Percentiles rank a stretch among this genome's conserved stretches.
phyloP scores from a whole-genome alignment of 352 stramenopile species.

The Globisporangium acanthophoron region DNA sequence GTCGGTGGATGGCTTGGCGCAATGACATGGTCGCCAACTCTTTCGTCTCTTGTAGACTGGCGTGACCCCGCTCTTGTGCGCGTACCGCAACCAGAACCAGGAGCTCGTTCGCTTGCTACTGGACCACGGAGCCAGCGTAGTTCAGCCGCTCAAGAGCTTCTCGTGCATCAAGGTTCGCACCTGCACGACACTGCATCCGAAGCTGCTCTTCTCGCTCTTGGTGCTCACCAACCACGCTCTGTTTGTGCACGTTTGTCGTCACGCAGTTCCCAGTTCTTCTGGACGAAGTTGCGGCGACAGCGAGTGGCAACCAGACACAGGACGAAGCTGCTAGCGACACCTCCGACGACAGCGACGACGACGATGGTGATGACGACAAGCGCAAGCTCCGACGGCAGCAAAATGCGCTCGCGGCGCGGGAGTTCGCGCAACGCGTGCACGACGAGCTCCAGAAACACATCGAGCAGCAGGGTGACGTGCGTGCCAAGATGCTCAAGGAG shows the following conservation, averaged over 20 bases:
- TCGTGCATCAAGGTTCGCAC: constrained; percentile 30
- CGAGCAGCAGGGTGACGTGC: constrained; percentile 21
- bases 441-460: constrained; percentile 18
- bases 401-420: constrained; percentile 1
- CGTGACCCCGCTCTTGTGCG: constrained; percentile 46
- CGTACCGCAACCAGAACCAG: constrained; percentile 46
- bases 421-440: constrained; percentile 13
- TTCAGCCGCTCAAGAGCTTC: constrained; percentile 24
- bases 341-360: constrained; percentile 1
- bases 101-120: constrained; percentile 39
- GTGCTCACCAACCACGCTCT: background rate
- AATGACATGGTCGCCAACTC: background rate
- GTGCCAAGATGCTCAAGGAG: constrained; percentile 23
- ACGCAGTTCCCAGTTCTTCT: constrained; percentile 16
- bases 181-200: too few relatives aligned
- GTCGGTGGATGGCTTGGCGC: background rate
- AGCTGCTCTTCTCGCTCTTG: background rate
- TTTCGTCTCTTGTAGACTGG: constrained; percentile 13
- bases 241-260: background rate
- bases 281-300: constrained; percentile 5
- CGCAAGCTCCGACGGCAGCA: background rate
- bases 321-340: background rate
- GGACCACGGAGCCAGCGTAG: constrained; percentile 30
- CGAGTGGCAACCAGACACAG: background rate
- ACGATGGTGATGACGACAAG: background rate